Conservation (phyloP, 2,329 filamentous ascomycete species). For the Fusarium acutatum region DNA sequence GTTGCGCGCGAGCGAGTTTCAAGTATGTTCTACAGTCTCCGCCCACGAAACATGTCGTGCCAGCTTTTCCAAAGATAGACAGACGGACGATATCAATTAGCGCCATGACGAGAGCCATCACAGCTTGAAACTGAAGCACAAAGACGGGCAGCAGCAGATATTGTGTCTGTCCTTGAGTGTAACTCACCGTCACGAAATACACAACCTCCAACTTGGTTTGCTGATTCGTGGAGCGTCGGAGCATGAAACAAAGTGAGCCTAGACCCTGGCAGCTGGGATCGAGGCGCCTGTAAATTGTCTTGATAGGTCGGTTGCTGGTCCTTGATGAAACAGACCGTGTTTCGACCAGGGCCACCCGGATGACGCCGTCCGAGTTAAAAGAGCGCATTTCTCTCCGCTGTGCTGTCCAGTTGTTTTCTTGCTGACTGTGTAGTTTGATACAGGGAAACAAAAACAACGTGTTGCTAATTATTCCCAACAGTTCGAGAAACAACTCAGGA, state of each 20-base stretch:
- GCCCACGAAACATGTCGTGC: slow-evolving; percentile 4
- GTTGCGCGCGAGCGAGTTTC: slow-evolving; percentile 6
- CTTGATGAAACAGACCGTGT: slow-evolving; percentile 42
- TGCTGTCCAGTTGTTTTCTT: neutral
- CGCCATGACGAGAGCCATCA: neutral
- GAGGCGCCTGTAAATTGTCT: slow-evolving; percentile 33
- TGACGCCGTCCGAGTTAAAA: slow-evolving; percentile 32
- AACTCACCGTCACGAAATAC: neutral
- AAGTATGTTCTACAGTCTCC: slow-evolving; percentile 1
- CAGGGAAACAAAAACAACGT: neutral
- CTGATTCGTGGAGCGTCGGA: slow-evolving; percentile 37
- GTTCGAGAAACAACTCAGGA: neutral
- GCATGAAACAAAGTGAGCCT: slow-evolving; percentile 41
- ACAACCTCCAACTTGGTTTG: neutral
- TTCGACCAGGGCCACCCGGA: slow-evolving; percentile 39
- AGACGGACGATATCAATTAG: neutral
- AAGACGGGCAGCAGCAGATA: slow-evolving; percentile 13
- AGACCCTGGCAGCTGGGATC: slow-evolving; percentile 37
- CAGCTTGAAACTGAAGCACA: slow-evolving; percentile 20
- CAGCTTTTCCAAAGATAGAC: slow-evolving; percentile 3
- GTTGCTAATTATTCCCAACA: neutral
- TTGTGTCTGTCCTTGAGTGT: neutral
- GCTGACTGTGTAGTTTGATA: neutral
- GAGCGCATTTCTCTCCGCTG: neutral
- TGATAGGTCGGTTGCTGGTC: slow-evolving; percentile 39